phyloP scores from a whole-genome alignment of 164 flowering plant genomes.

The Umbilicus rupestris region DNA sequence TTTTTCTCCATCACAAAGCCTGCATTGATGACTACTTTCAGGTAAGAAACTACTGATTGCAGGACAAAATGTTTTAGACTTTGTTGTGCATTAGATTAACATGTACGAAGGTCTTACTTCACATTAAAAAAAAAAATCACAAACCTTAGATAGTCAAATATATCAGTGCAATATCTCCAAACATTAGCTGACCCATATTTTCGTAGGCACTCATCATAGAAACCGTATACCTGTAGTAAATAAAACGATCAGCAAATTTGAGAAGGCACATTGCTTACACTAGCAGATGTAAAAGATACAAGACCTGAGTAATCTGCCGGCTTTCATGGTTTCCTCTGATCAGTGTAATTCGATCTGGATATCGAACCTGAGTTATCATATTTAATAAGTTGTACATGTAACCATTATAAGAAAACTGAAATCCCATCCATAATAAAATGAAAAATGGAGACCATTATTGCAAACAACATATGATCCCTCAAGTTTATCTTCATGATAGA shows the following conservation, averaged over 20 bases:
- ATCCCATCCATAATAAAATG: neutral
- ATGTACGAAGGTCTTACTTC: neutral
- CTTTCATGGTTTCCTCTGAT: slow-evolving; percentile 98
- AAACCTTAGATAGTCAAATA: slow-evolving; percentile 95
- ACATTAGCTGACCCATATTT: slow-evolving; percentile 98
- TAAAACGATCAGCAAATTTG: slow-evolving; percentile 3
- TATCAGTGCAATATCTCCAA: slow-evolving; percentile 99
- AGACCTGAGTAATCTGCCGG: slow-evolving; percentile 97
- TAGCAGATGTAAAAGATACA: neutral
- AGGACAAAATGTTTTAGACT: too few species aligned
- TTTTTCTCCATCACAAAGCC: too few species aligned
- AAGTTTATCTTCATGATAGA: too few species aligned
- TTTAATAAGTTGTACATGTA: neutral
- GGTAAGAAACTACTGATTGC: too few species aligned
- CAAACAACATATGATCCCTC: neutral
- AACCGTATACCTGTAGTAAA: slow-evolving; percentile 83
- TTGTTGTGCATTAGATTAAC: neutral
- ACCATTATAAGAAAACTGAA: neutral
- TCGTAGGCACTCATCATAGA: slow-evolving; percentile 92
- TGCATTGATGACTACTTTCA: too few species aligned
- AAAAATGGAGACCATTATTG: neutral
- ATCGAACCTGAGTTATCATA: slow-evolving; percentile 59
- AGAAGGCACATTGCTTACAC: slow-evolving; percentile 1
- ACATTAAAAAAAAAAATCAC: slow-evolving; percentile 3
- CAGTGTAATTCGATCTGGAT: slow-evolving; percentile 96